These are phyloP conservation scores for Aspergillus sp. DNA, from an alignment of 2,329 filamentous ascomycete species.

Conservation along the genomic window DNA sequence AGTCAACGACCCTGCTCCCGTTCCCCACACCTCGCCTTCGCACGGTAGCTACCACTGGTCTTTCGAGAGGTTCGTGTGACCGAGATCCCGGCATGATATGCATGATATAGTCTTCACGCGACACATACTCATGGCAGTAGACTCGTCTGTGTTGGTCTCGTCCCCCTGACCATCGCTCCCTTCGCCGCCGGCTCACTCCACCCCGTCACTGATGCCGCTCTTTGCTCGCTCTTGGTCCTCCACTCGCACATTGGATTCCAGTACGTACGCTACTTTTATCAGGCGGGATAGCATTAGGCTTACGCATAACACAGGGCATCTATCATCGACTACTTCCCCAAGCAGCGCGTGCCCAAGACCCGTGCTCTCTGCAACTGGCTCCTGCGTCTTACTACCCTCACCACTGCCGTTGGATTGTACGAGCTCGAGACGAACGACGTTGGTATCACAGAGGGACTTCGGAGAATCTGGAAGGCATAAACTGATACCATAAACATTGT, in stretches of 20 bases:
- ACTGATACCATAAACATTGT: slow-evolving; percentile 18
- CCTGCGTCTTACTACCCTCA: slow-evolving; percentile 69
- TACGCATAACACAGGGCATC: slow-evolving; percentile 49
- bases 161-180: slow-evolving; percentile 82
- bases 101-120: neutral
- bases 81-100: no score
- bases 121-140: slow-evolving; percentile 37
- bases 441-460: slow-evolving; percentile 81
- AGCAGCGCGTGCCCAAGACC: slow-evolving; percentile 59
- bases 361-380: slow-evolving; percentile 67
- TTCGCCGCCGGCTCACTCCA: slow-evolving; percentile 90
- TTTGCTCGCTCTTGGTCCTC: slow-evolving; percentile 75
- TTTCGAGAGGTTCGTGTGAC: slow-evolving; percentile 63
- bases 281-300: slow-evolving; percentile 3
- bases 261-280: slow-evolving; percentile 36
- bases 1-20: slow-evolving; percentile 80
- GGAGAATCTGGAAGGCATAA: slow-evolving; percentile 77
- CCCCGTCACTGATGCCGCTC: slow-evolving; percentile 76
- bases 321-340: slow-evolving; percentile 87
- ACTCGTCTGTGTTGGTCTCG: slow-evolving; percentile 67
- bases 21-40: slow-evolving; percentile 64
- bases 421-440: slow-evolving; percentile 99
- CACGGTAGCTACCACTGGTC: slow-evolving; percentile 99
- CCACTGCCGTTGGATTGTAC: slow-evolving; percentile 83
- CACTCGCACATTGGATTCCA: slow-evolving; percentile 97